A percentile compares a stretch with the other conserved stretches of the same genome.
Evolutionary conservation across 345 rosid species (phyloP).

Genomic region (Angophora floribunda): DNA sequence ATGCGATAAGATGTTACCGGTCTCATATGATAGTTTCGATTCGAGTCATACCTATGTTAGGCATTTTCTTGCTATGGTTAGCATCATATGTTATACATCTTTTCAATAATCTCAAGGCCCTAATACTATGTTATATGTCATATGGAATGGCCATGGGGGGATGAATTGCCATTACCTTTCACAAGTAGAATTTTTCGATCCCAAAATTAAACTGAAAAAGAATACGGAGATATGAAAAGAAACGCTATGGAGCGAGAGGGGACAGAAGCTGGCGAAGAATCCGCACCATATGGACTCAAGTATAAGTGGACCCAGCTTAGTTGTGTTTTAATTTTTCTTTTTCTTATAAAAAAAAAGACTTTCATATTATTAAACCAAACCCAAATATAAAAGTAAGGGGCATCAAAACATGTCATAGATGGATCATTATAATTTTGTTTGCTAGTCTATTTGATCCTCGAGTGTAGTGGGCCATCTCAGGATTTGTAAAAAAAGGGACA

Average conservation of each 20-base stretch:
- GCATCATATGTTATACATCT: neutral
- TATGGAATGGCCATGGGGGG: neutral
- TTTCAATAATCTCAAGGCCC: neutral
- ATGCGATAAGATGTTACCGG: neutral
- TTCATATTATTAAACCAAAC: too few relatives aligned
- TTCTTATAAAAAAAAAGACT: too few relatives aligned
- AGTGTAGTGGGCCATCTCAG: neutral
- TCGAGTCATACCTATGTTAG: neutral
- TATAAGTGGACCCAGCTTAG: accelerated
- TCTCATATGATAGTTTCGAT: neutral
- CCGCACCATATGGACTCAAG: too few relatives aligned
- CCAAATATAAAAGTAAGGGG: too few relatives aligned
- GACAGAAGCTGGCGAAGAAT: too few relatives aligned
- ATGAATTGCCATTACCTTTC: neutral
- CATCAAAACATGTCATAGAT: too few relatives aligned
- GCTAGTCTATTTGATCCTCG: neutral
- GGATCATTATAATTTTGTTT: too few relatives aligned
- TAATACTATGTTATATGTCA: neutral
- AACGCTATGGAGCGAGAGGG: too few relatives aligned
- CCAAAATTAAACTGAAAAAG: neutral
- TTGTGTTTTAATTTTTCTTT: too few relatives aligned
- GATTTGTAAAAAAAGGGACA: neutral
- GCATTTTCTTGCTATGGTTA: neutral
- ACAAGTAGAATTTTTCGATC: neutral
- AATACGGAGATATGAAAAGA: too few relatives aligned